Evolutionary conservation across 2,329 filamentous ascomycete species (phyloP).

Genomic region (Hypoxylon sp.): DNA sequence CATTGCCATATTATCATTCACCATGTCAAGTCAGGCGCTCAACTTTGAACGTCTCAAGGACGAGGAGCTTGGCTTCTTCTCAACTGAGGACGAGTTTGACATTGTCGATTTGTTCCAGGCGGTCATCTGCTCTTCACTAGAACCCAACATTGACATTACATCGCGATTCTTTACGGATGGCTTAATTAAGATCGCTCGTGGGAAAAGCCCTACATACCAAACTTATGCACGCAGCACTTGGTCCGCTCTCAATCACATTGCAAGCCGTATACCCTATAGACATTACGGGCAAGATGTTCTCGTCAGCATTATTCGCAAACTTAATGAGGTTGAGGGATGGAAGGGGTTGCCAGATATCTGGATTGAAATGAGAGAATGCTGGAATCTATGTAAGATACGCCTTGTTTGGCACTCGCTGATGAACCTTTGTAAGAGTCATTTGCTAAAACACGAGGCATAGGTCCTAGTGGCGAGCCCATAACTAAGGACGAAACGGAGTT

Average conservation of each 20-base stretch:
- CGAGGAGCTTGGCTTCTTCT: background rate
- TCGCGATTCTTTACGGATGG: background rate
- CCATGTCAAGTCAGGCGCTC: background rate
- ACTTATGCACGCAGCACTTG: background rate
- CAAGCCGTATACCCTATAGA: background rate
- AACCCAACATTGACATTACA: background rate
- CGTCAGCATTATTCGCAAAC: background rate
- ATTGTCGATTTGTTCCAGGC: background rate
- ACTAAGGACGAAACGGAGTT: background rate
- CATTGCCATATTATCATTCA: background rate
- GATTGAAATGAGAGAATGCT: background rate
- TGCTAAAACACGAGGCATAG: background rate
- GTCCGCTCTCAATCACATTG: background rate
- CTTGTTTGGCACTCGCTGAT: background rate
- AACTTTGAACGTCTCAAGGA: slow-evolving; percentile 1
- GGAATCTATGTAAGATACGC: background rate
- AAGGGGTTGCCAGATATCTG: background rate
- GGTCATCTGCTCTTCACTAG: background rate
- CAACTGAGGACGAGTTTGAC: background rate
- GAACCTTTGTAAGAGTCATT: background rate
- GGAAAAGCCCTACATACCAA: background rate
- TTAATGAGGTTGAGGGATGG: background rate
- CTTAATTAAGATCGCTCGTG: background rate
- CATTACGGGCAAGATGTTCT: background rate
- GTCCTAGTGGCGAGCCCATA: background rate